A percentile compares a stretch with the other conserved stretches of the same genome.
Conservation (phyloP, 2,329 filamentous ascomycete species). For the Pseudogymnoascus sp. region DNA sequence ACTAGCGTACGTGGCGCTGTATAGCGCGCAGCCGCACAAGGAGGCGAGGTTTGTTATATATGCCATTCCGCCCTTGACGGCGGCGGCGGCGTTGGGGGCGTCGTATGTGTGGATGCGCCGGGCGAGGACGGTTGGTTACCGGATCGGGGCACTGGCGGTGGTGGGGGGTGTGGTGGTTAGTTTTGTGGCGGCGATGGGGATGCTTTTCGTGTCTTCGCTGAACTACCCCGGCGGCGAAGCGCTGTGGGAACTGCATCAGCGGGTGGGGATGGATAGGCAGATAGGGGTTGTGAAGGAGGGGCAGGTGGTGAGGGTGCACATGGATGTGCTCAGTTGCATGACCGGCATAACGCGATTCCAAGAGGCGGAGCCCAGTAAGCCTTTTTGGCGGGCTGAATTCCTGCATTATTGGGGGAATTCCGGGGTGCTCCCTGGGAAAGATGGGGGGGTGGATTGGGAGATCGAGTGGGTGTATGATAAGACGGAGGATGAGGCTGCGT, state of each 20-base stretch:
- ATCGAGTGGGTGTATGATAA: slow-evolving; percentile 44
- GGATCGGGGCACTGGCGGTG: slow-evolving; percentile 45
- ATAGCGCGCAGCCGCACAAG: slow-evolving; percentile 88
- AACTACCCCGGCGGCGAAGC: slow-evolving; percentile 93
- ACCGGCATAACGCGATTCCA: slow-evolving; percentile 61
- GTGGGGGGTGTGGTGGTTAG: slow-evolving; percentile 50
- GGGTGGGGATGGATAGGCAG: slow-evolving; percentile 26
- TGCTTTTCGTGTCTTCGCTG: slow-evolving; percentile 72
- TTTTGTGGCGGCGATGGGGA: slow-evolving; percentile 50
- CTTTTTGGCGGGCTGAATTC: neutral
- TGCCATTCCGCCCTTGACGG: slow-evolving; percentile 70
- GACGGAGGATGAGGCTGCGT: slow-evolving; percentile 42
- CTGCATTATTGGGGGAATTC: neutral
- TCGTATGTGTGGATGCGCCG: slow-evolving; percentile 59
- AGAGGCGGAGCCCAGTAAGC: slow-evolving; percentile 34
- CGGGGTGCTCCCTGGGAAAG: slow-evolving; percentile 7
- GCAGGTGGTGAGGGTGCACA: slow-evolving; percentile 42
- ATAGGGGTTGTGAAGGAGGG: slow-evolving; percentile 24
- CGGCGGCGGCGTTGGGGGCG: slow-evolving; percentile 64
- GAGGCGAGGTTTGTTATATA: slow-evolving; percentile 95
- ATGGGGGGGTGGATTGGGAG: slow-evolving; percentile 12
- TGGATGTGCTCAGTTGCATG: slow-evolving; percentile 61
- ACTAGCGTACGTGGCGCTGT: slow-evolving; percentile 65
- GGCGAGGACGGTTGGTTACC: slow-evolving; percentile 50
- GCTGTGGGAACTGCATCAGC: slow-evolving; percentile 43